Percentiles rank a stretch among this genome's conserved stretches.
Conservation (phyloP, 2,329 filamentous ascomycete species). For the Cladosporium cucumerinum region DNA sequence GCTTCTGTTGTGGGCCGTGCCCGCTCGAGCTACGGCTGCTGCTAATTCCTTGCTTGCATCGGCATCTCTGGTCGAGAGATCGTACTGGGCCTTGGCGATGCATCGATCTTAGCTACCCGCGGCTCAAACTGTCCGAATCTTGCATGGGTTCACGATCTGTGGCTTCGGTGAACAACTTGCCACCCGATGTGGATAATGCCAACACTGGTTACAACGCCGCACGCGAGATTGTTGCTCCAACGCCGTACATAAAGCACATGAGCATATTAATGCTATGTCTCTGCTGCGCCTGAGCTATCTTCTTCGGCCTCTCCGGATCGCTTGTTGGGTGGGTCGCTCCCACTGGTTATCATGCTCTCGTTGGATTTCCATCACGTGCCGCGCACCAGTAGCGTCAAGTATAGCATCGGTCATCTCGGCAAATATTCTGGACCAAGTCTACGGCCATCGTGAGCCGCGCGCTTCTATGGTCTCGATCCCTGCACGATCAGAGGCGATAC, state of each 20-base stretch:
- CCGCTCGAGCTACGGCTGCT: neutral
- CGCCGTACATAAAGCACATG: neutral
- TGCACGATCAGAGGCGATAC: neutral
- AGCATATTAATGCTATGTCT: neutral
- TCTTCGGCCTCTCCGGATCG: neutral
- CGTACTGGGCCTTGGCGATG: neutral
- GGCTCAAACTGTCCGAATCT: neutral
- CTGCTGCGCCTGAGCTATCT: neutral
- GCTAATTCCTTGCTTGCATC: slow-evolving; percentile 1
- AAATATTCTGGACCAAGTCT: neutral
- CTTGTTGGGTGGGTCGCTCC: neutral
- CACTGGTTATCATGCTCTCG: neutral
- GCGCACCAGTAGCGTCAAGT: neutral
- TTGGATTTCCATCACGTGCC: neutral
- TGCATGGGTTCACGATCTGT: neutral
- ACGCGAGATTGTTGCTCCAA: neutral
- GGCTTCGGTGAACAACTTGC: slow-evolving; percentile 3
- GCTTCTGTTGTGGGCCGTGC: neutral
- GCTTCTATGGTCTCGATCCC: neutral
- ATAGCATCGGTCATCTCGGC: neutral
- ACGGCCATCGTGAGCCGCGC: neutral
- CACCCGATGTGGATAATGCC: neutral
- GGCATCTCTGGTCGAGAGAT: neutral
- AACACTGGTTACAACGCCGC: neutral
- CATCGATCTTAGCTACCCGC: neutral